Base-by-base conservation (phyloP, 2,329 filamentous ascomycete genomes). In the Fonsecaea erecta region DNA sequence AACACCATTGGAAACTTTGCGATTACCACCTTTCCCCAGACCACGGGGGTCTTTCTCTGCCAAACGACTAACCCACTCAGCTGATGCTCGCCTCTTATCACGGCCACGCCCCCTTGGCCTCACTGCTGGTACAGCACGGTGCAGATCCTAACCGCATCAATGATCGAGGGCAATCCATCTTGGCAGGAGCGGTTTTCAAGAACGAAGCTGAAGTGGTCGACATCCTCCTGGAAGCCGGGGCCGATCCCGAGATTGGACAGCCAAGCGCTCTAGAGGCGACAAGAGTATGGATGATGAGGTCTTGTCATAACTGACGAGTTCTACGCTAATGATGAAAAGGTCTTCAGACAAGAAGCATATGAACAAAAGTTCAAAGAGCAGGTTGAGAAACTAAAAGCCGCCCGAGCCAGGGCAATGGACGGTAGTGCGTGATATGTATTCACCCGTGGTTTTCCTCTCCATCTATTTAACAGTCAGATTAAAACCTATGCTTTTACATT, bases 31-130 rank as follows among this genome's bases (percentile, higher is more conserved):
- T 37, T 32, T 52, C 57, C 12, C 30, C 46, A 34, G 43, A 24
- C 21, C 35, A 46, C 43, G 26, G 30, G 52, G 30, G n/a, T 8
- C 18, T 8, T 32, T n/a, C 46, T 37, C 30, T 43, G 30, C 52
- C 21, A 46, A 35, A 30, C 32, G 53, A 58, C 62, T 46, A 40
- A 59, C 26, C 21, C 28, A 30, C 30, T 43, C 57, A 87, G 85
- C 79, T 92, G 65, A 92, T 92, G 90, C 83, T 92, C 0, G 86
- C 89, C 0, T 83, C 88, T 0, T 92, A 92, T 71, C 84, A 91
- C 70, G 88, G 88, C 11, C 86, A 91, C 61, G 80, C 83, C 1
- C 80, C 84, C 0, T 82, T 90, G 0, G 86, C 88, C 28, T 80
- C 78, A 53, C 79, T 89, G 64, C 81, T 92, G 11, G 75, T 91